Evolutionary conservation across 495 filamentous ascomycete genomes (phyloP).

Genomic region (Trichoderma parareesei): DNA sequence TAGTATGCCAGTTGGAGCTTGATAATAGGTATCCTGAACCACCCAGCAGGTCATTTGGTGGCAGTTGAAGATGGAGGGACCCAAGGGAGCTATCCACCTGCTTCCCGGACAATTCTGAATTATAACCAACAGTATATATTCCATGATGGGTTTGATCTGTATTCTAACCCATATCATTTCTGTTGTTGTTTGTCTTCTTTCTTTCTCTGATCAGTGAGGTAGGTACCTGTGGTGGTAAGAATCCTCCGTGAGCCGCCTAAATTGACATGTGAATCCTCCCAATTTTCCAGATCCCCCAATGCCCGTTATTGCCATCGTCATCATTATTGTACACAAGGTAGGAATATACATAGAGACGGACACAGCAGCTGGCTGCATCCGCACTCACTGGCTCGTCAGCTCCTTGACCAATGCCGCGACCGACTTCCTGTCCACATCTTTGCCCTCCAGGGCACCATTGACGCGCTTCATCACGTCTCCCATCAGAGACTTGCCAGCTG

Average conservation of each 20-base stretch:
- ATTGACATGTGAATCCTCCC: background rate
- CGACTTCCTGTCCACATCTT: slow-evolving; percentile 27
- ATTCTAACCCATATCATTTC: too few relatives aligned
- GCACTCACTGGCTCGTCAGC: slow-evolving; percentile 5
- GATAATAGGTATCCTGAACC: too few relatives aligned
- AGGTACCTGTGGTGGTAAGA: too few relatives aligned
- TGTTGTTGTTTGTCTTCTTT: background rate
- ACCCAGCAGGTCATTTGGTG: too few relatives aligned
- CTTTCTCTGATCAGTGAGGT: too few relatives aligned
- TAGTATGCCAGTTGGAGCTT: too few relatives aligned
- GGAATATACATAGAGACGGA: background rate
- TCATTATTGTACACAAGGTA: background rate
- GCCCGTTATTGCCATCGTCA: background rate
- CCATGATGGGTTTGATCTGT: too few relatives aligned
- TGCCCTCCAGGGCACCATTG: slow-evolving; percentile 29
- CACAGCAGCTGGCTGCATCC: background rate
- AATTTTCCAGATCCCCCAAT: background rate
- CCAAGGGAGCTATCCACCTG: too few relatives aligned
- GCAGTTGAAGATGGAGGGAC: too few relatives aligned
- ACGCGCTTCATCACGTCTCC: slow-evolving; percentile 33
- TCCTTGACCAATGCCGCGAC: slow-evolving; percentile 28
- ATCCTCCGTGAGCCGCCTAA: background rate
- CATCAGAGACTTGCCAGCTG: slow-evolving; percentile 20
- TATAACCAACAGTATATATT: too few relatives aligned
- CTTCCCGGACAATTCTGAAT: too few relatives aligned